A percentile compares a stretch with the other conserved stretches of the same genome.
These are phyloP conservation scores for Pythium utonaiense DNA, from an alignment of 352 stramenopile genomes.

Conservation along the genomic window DNA sequence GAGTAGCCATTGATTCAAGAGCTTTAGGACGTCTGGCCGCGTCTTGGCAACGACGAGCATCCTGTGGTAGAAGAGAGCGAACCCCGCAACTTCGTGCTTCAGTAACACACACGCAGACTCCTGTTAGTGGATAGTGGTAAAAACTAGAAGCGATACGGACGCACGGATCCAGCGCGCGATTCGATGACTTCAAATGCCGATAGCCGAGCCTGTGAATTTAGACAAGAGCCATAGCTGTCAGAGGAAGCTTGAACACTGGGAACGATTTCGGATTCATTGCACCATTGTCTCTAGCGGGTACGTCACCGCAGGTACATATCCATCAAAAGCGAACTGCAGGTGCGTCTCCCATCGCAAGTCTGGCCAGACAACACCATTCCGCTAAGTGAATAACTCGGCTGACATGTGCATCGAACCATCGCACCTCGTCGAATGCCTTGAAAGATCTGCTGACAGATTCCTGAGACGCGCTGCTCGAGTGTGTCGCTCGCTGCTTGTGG, in stretches of 20 bases:
- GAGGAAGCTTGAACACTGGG: too few species aligned
- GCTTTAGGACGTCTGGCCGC: constrained; percentile 11
- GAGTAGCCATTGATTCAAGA: constrained; percentile 21
- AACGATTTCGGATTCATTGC: too few species aligned
- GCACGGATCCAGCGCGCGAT: background rate
- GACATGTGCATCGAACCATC: background rate
- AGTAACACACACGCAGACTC: background rate
- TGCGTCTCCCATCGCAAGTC: constrained; percentile 38
- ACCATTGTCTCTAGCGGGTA: constrained; percentile 51
- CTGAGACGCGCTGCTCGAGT: background rate
- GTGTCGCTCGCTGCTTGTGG: background rate
- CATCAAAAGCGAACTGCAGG: constrained; percentile 47
- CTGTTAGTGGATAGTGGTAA: background rate
- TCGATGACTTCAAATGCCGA: constrained; percentile 27
- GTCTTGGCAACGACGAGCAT: constrained; percentile 22
- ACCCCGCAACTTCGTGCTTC: constrained; percentile 14
- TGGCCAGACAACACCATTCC: constrained; percentile 8
- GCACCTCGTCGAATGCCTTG: constrained; percentile 24
- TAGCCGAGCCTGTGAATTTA: constrained; percentile 12
- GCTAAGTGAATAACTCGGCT: background rate
- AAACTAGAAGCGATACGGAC: background rate
- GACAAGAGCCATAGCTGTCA: background rate
- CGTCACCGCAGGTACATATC: constrained; percentile 33
- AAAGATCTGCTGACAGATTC: constrained; percentile 1
- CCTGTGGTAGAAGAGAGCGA: constrained; percentile 20